Conservation (phyloP, 1,139 yeast genomes). For the Geotrichum armillariae region DNA sequence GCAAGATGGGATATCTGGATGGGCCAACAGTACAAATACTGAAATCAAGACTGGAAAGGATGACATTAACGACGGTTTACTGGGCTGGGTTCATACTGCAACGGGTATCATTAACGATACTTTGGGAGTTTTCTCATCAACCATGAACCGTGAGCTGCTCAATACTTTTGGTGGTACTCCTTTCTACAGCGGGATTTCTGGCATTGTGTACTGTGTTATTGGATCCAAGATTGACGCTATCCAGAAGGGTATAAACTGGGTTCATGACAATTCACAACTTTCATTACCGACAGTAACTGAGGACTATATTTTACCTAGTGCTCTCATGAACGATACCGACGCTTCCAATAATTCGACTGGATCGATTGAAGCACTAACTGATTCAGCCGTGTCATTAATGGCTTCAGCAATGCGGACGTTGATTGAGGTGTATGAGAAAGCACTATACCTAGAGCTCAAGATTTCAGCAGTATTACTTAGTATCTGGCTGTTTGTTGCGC, state of each 20-base stretch:
- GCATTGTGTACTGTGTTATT: conserved; percentile 75
- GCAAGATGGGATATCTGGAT: conserved; percentile 33
- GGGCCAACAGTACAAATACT: conserved; percentile 56
- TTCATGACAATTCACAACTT: conserved; percentile 61
- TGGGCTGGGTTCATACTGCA: conserved; percentile 64
- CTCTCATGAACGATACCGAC: conserved; percentile 1
- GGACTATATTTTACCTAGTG: conserved; percentile 18
- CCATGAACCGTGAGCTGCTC: conserved; percentile 55
- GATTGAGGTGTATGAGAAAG: conserved; percentile 25
- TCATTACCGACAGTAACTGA: conserved; percentile 48
- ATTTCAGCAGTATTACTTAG: conserved; percentile 27
- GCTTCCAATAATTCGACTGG: not conserved
- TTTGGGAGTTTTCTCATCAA: conserved; percentile 48
- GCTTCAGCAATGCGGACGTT: conserved; percentile 22
- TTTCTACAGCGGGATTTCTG: conserved; percentile 55
- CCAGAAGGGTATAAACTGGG: conserved; percentile 77
- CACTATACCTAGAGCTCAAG: conserved; percentile 29
- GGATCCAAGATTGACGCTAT: conserved; percentile 67
- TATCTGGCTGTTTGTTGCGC: conserved; percentile 30
- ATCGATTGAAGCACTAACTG: conserved; percentile 9
- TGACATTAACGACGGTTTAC: conserved; percentile 58
- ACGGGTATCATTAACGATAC: conserved; percentile 58
- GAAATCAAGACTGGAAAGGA: conserved; percentile 48
- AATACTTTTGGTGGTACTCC: conserved; percentile 68
- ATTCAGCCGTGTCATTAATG: conserved; percentile 19